Evolutionary conservation across 2,329 filamentous ascomycete species (phyloP), one percentile per base, ranked within the genome.

Genomic region (Knoxdaviesia capensis): DNA sequence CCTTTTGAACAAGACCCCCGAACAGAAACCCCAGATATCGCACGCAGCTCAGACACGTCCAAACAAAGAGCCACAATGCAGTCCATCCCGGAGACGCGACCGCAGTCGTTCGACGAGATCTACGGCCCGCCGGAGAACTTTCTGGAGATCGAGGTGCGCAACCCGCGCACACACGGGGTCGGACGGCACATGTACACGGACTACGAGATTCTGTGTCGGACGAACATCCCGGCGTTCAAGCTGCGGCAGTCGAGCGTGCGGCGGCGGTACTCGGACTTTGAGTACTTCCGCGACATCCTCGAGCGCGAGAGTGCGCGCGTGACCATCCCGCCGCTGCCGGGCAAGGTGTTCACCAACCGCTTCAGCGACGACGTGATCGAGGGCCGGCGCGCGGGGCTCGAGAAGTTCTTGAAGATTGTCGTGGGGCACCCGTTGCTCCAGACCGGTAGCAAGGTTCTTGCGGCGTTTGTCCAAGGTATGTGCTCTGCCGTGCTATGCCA

Each of bases 291-390:
- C 56, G 90, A 98, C 61, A 93, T 96, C 48, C 74, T 98, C 46
- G 90, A 98, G 72, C 79, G 90, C 51, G 90, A 98, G 64, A 83
- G 76, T 52, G 87, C 87, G 45, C 75, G 88, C 49, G 90, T 98
- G 45, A 94, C 86, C 28, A 98, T 98, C 54, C 90, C 90, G 1
- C 88, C 90, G 5, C 65, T 98, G 48, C 90, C 90, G 0, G 90
- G 90, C 41, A 98, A 96, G 63, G 90, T 98, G 43, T 94, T 96
- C 53, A 94, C 88, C 41, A 96, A 96, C 61, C 77, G 90, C 39
- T 98, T 98, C 66, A 92, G 83, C 54, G 90, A 98, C 63, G 87
- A 94, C 58, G 88, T 98, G 54, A 98, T 98, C 58, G 90, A 96
- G 67, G 84, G 92, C 55, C 71, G 90, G 43, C 70, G 88, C 48